Evolutionary conservation across 306 rosid species (phyloP).

Genomic region (Purshia tridentata): DNA sequence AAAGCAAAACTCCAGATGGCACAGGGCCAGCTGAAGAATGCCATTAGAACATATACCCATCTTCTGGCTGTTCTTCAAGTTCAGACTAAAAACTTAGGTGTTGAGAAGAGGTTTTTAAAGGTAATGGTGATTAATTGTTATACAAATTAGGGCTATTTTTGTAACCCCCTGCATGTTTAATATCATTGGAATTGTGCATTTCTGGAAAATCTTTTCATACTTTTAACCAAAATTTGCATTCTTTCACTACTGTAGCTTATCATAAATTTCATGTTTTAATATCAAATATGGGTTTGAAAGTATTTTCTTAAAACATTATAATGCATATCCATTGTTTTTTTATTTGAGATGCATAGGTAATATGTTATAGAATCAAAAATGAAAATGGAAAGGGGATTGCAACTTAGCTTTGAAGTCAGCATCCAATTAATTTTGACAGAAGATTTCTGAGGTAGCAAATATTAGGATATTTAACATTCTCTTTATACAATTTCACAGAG

Average conservation of each 20-base stretch:
- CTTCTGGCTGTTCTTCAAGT: slow-evolving; percentile 88
- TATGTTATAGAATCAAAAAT: background rate
- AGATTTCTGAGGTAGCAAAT: background rate
- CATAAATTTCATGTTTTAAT: background rate
- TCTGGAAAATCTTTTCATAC: background rate
- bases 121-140: slow-evolving; percentile 31
- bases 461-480: slow-evolving; percentile 11
- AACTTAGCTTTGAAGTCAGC: background rate
- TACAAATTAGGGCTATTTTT: background rate
- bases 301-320: background rate
- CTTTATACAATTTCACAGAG: slow-evolving; percentile 38
- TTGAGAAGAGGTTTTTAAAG: slow-evolving; percentile 54
- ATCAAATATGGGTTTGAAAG: background rate
- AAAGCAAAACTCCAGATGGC: slow-evolving; percentile 85
- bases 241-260: background rate
- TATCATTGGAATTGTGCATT: background rate
- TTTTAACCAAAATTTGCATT: background rate
- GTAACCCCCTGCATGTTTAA: background rate
- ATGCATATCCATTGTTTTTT: background rate
- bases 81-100: slow-evolving; percentile 51
- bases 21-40: slow-evolving; percentile 67
- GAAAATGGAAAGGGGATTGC: background rate
- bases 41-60: slow-evolving; percentile 65
- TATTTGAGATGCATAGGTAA: background rate
- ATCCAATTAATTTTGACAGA: background rate